These are phyloP conservation scores for Neonectria magnoliae DNA, from an alignment of 2,329 filamentous ascomycete species.

Conservation along the genomic window DNA sequence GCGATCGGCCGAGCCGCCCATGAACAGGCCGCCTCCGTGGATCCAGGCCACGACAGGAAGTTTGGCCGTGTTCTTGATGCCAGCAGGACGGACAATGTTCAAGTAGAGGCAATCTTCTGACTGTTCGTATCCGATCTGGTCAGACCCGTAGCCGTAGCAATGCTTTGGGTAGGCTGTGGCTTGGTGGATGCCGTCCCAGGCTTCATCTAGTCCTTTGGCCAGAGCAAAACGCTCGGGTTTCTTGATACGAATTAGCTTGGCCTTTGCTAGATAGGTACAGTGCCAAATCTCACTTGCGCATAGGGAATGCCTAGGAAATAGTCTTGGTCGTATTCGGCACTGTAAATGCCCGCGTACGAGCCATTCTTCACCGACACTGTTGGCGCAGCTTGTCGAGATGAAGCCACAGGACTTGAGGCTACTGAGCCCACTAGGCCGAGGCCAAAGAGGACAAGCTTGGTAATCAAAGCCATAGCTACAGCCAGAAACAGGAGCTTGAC, in stretches of 20 bases:
- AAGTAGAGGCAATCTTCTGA: constrained; percentile 70
- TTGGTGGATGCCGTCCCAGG: constrained; percentile 52
- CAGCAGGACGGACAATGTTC: constrained; percentile 67
- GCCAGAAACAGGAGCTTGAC: not conserved
- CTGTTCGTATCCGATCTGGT: constrained; percentile 35
- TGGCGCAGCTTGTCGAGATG: constrained; percentile 10
- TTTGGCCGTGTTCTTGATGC: constrained; percentile 49
- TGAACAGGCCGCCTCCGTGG: constrained; percentile 53
- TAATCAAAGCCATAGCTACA: constrained; percentile 7
- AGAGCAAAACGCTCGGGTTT: constrained; percentile 30
- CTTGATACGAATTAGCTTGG: constrained; percentile 18
- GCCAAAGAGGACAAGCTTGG: constrained; percentile 9
- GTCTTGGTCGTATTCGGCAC: constrained; percentile 33
- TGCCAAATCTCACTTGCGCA: constrained; percentile 27
- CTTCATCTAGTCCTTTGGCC: constrained; percentile 54
- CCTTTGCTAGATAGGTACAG: not conserved
- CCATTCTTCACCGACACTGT: constrained; percentile 36
- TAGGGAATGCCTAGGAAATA: constrained; percentile 38
- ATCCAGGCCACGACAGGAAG: constrained; percentile 70
- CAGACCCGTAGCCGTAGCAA: constrained; percentile 60
- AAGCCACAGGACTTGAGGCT: constrained; percentile 1
- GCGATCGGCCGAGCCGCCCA: constrained; percentile 51
- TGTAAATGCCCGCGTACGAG: constrained; percentile 34
- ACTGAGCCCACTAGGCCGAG: constrained; percentile 8
- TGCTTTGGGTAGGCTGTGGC: constrained; percentile 57